Percentiles rank a stretch among this genome's conserved stretches.
Conservation (phyloP, 306 rosid species). For the Acacia confusa region DNA sequence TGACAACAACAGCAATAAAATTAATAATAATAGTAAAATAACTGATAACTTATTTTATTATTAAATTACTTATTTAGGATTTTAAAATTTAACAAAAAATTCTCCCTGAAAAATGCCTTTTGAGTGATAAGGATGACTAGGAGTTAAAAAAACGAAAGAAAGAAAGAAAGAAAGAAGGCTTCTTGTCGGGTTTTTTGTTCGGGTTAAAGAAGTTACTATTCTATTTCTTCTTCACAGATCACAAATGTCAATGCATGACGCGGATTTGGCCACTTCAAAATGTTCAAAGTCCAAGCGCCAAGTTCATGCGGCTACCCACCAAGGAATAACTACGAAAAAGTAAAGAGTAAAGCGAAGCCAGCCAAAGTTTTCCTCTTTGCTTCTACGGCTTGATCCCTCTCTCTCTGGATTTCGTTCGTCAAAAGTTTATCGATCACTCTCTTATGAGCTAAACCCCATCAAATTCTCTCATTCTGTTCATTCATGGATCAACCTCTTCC, state of each 20-base stretch:
- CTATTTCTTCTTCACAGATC: background rate
- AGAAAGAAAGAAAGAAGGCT: too few relatives aligned
- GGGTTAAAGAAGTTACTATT: background rate
- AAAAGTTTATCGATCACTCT: slow-evolving; percentile 16
- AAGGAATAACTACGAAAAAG: background rate
- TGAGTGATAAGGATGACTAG: too few relatives aligned
- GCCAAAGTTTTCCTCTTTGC: background rate
- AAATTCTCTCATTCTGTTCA: background rate
- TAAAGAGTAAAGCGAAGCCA: background rate
- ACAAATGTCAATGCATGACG: background rate
- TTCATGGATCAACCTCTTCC: slow-evolving; percentile 44
- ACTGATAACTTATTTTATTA: too few relatives aligned
- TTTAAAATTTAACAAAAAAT: too few relatives aligned
- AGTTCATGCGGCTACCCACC: background rate
- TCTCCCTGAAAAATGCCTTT: too few relatives aligned
- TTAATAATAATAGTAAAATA: too few relatives aligned
- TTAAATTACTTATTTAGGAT: too few relatives aligned
- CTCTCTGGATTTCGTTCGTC: slow-evolving; percentile 17
- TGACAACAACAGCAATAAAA: too few relatives aligned
- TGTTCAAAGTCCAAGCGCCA: background rate
- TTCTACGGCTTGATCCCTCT: background rate
- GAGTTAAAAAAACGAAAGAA: too few relatives aligned
- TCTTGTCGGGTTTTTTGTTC: too few relatives aligned
- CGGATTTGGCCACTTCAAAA: background rate
- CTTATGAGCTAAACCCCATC: background rate